Percentiles rank a stretch among this genome's conserved stretches.
Evolutionary conservation across 2,329 filamentous ascomycete genomes (phyloP).

Genomic region (Ascocoryne sarcoides): DNA sequence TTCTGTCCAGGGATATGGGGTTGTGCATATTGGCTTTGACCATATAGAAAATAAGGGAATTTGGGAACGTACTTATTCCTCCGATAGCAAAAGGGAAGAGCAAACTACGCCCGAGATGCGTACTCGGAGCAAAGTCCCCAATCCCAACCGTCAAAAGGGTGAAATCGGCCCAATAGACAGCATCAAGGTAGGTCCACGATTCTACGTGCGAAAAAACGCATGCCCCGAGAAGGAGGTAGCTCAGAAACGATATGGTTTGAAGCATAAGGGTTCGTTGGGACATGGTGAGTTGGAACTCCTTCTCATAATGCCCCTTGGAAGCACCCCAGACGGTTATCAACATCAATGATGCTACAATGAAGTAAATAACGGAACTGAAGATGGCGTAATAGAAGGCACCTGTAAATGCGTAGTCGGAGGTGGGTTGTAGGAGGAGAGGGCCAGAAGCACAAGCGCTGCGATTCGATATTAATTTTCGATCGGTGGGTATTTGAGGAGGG

Average conservation of each 20-base stretch:
- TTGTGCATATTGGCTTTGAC: no score
- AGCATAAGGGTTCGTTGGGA: conserved; percentile 83
- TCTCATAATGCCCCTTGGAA: conserved; percentile 57
- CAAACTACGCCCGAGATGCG: conserved; percentile 55
- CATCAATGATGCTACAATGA: conserved; percentile 68
- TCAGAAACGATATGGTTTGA: conserved; percentile 77
- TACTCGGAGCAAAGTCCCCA: conserved; percentile 43
- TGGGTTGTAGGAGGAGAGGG: conserved; percentile 39
- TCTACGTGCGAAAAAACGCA: conserved; percentile 67
- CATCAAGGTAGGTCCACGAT: conserved; percentile 67
- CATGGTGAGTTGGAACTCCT: conserved; percentile 69
- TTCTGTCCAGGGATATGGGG: no score
- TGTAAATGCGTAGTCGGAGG: conserved; percentile 53
- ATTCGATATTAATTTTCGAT: no score
- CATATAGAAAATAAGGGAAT: no score
- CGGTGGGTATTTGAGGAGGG: no score
- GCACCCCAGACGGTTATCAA: conserved; percentile 74
- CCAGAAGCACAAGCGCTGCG: conserved; percentile 57
- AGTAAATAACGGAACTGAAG: conserved; percentile 68
- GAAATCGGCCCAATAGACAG: conserved; percentile 71
- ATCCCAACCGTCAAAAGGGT: conserved; percentile 58
- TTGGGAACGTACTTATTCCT: conserved; percentile 55
- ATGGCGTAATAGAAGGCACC: conserved; percentile 85
- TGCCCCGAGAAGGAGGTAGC: conserved; percentile 60
- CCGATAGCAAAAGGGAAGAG: conserved; percentile 77